A percentile compares a stretch with the other conserved stretches of the same genome.
These are phyloP conservation scores for Chlamydomonas schloesseri DNA, from an alignment of 139 green algal species.

Conservation along the genomic window DNA sequence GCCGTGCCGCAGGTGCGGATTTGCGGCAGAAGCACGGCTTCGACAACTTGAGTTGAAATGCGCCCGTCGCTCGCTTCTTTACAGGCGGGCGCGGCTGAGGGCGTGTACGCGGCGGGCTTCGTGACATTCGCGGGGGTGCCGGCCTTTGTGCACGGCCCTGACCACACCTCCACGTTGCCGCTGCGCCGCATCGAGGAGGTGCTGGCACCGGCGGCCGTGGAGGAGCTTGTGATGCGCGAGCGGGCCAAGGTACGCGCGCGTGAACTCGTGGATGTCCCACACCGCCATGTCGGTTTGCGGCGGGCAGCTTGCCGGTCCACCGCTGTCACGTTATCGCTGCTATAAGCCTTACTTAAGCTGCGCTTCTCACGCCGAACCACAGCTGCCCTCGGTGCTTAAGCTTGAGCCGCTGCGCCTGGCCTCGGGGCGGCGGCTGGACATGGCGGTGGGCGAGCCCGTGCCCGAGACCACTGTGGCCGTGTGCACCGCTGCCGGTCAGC, in stretches of 20 bases:
- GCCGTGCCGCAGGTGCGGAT: conserved; percentile 64
- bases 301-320: no score
- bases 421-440: conserved; percentile 41
- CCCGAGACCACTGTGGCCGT: conserved; percentile 71
- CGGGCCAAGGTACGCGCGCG: conserved; percentile 68
- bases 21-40: no score
- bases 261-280: no score
- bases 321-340: no score
- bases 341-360: no score
- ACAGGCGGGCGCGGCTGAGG: conserved; percentile 57
- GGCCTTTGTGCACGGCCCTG: conserved; percentile 64
- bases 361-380: no score
- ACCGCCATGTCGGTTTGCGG: no score
- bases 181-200: conserved; percentile 70
- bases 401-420: conserved; percentile 73
- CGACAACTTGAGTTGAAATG: no score
- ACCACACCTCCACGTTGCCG: conserved; percentile 49
- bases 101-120: conserved; percentile 61
- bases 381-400: conserved; percentile 61
- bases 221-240: conserved; percentile 63
- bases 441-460: conserved; percentile 65
- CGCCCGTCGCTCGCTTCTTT: no score
- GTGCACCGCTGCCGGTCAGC: conserved; percentile 43
- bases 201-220: conserved; percentile 54
- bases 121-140: conserved; percentile 73